Percentiles rank a stretch among this genome's conserved stretches.
Evolutionary conservation across 495 filamentous ascomycete genomes (phyloP).

Genomic region (Penicillium paxilli): DNA sequence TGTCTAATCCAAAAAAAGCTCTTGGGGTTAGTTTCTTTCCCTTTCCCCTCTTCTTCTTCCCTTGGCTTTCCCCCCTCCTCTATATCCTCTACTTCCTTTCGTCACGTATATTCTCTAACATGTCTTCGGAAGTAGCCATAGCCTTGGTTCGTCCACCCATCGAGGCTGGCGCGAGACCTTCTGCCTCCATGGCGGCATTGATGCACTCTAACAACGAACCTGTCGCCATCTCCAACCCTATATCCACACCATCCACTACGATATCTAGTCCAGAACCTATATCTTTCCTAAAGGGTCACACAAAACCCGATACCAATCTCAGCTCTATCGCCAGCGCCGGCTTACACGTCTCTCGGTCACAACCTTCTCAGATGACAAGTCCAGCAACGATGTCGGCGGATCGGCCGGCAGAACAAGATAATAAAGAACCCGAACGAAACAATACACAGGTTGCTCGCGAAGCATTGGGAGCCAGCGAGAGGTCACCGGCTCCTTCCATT

Average conservation of each 20-base stretch:
- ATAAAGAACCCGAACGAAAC: conserved; percentile 39
- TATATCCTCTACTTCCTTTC: too few relatives aligned
- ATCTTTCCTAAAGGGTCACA: conserved; percentile 34
- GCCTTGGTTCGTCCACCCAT: conserved; percentile 51
- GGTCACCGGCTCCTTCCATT: conserved; percentile 29
- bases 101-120: conserved; percentile 62
- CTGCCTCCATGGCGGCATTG: conserved; percentile 48
- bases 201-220: conserved; percentile 49
- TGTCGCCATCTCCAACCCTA: conserved; percentile 39
- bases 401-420: conserved; percentile 33
- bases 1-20: conserved; percentile 8
- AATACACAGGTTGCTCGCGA: conserved; percentile 47
- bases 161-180: conserved; percentile 35
- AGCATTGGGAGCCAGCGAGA: conserved; percentile 44
- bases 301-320: conserved; percentile 44
- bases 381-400: conserved; percentile 30
- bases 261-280: conserved; percentile 36
- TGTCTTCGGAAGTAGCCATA: conserved; percentile 67
- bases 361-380: conserved; percentile 34
- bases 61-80: background rate
- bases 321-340: conserved; percentile 49
- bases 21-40: conserved; percentile 19
- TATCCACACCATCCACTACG: conserved; percentile 28
- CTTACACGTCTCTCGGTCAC: conserved; percentile 44
- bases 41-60: background rate